Evolutionary conservation across 139 green algal genomes (phyloP).

Genomic region (Desmodesmus armatus): DNA sequence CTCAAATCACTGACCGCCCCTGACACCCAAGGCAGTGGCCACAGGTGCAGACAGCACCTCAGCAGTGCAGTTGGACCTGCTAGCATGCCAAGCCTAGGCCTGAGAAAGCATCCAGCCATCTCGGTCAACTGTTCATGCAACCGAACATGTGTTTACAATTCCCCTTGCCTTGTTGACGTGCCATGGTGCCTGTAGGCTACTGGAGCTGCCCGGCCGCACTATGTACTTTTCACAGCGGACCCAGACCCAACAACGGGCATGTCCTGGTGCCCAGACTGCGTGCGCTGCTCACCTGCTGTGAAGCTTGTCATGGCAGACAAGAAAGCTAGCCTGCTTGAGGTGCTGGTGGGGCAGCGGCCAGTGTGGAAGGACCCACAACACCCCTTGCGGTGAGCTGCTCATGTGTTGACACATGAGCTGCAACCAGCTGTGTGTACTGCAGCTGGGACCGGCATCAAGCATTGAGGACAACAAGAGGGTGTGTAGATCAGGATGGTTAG

Average conservation of each 20-base stretch:
- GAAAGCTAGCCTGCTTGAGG: conserved; percentile 40
- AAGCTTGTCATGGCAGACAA: conserved; percentile 3
- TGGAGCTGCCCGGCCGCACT: conserved; percentile 38
- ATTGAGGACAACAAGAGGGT: not conserved
- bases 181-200: not conserved
- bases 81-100: not conserved
- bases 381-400: conserved; percentile 5
- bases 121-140: not conserved
- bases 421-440: not conserved
- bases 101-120: not conserved
- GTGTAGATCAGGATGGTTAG: too few relatives aligned
- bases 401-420: not conserved
- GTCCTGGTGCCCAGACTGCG: conserved; percentile 55
- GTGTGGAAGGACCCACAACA: conserved; percentile 41
- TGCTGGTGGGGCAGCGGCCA: conserved; percentile 23
- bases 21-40: not conserved
- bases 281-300: conserved; percentile 36
- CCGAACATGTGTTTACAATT: not conserved
- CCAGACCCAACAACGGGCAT: conserved; percentile 32
- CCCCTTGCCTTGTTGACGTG: not conserved
- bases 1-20: not conserved
- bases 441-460: not conserved
- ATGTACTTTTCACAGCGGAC: conserved; percentile 48
- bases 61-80: not conserved
- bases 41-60: not conserved